Base-by-base conservation (phyloP, 352 stramenopile species). In the Heterotrichella gracilis region DNA sequence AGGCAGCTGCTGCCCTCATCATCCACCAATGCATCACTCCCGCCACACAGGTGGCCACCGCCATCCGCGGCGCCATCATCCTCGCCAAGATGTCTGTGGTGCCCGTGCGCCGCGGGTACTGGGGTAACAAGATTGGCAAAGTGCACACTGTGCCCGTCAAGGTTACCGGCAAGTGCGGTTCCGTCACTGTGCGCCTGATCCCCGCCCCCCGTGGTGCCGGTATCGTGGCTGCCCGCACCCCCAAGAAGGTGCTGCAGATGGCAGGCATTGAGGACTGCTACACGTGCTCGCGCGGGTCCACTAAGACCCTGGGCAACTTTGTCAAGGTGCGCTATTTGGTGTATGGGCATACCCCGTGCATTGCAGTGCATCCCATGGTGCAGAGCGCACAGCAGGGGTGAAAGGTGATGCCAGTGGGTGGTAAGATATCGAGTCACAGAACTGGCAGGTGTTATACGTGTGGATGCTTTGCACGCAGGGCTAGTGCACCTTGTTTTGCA, bases 261-360 rank as follows among this genome's bases (percentile, higher is more conserved):
- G 90, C 91, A 72, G 91, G 91, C 80, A 92, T 97, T 75, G 82
- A 96, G 78, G 92, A 97, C 78, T 96, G 90, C 85, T 93, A 93
- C 80, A 95, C 88, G 63, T 92, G 82, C 76, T 82, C 88, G 1
- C 79, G 83, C 78, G 90, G 89, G 76, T 92, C 98, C 87, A 96
- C 93, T 74, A 89, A 92, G 78, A 99, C 93, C 71, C 89, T 96
- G 76, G 92, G 92, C 78, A 99, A 99, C 88, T 98, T 96, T 78
- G 91, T 98, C 77, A 98, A n/a, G n/a, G n/a, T n/a, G n/a, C n/a
- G n/a, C n/a, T n/a, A n/a, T n/a, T n/a, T n/a, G n/a, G n/a, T n/a
- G n/a, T n/a, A n/a, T n/a, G n/a, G n/a, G n/a, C n/a, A n/a, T n/a
- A n/a, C n/a, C n/a, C n/a, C n/a, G n/a, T n/a, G n/a, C n/a, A n/a